Evolutionary conservation across 2,329 filamentous ascomycete species (phyloP), one percentile per base, ranked within the genome.

Genomic region (Monascus ruber): DNA sequence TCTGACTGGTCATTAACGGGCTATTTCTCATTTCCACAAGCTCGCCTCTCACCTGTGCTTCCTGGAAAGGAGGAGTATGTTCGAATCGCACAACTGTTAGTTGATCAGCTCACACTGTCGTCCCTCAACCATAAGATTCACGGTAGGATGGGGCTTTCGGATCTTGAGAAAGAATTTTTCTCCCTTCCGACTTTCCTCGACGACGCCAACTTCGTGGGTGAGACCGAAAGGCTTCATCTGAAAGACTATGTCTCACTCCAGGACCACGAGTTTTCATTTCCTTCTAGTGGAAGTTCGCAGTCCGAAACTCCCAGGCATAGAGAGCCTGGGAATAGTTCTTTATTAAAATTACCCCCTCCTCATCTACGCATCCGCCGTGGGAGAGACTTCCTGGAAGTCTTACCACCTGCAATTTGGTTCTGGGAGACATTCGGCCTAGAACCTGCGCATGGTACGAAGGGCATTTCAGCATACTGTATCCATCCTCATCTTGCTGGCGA

Each of bases 371-470:
- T 79, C 8, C 70, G 69, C 38, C 70, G 76, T 27, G 69, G 67
- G 6, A 70, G 73, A 31, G 64, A 65, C 31, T 64, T 60, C 5
- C 66, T 76, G 53, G 74, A 77, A 45, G 59, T 76, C 36, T 61
- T 77, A 9, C 71, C 75, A 3, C 64, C 75, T 6, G 71, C 74
- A 4, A 52, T 78, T 36, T 59, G 65, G 2, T 80, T 79, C 47
- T 80, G 77, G 77, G 75, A 79, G 45, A 67, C 72, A 1, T 68
- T 80, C 32, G 73, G 72, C 11, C 59, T 81, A 6, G 69, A 71
- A 32, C 77, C 77, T 28, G 65, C 67, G 31, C 69, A 66, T 50
- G 71, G 73, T 1, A 42, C 65, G 1, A 80, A 80, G 51, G 66
- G 79, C 49, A 56, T 79, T n/a, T 66, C 69, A 24, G 64, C 70